phyloP scores from a whole-genome alignment of 2,329 filamentous ascomycete species.

The Fusarium metavorans region DNA sequence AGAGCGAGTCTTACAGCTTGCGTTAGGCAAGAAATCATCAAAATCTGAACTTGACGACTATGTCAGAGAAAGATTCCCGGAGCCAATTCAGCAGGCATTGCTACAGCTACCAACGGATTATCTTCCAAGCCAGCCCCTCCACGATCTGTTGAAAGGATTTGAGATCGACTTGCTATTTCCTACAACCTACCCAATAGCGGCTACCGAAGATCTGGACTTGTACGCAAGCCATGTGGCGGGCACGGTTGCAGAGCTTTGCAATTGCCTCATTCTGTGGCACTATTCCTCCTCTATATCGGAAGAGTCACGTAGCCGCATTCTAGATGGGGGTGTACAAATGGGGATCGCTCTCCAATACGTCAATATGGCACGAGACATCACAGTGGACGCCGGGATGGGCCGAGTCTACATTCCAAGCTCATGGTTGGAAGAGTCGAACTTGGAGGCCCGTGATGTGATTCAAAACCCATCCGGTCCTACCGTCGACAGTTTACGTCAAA shows the following conservation, averaged over 20 bases:
- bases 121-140: constrained; percentile 70
- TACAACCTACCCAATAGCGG: constrained; percentile 65
- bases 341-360: constrained; percentile 81
- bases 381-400: constrained; percentile 71
- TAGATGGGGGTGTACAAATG: constrained; percentile 72
- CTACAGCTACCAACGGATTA: constrained; percentile 68
- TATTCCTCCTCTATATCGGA: constrained; percentile 44
- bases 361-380: constrained; percentile 82
- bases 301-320: constrained; percentile 54
- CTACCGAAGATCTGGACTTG: constrained; percentile 67
- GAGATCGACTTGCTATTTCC: constrained; percentile 74
- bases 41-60: constrained; percentile 45
- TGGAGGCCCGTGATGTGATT: constrained; percentile 67
- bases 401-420: constrained; percentile 76
- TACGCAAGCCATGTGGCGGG: constrained; percentile 79
- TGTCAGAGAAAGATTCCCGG: constrained; percentile 64
- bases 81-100: constrained; percentile 64
- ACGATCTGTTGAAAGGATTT: constrained; percentile 75
- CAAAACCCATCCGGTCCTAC: constrained; percentile 52
- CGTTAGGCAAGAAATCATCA: constrained; percentile 24
- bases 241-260: constrained; percentile 76
- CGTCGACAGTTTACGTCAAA: constrained; percentile 63
- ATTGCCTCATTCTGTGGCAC: constrained; percentile 75
- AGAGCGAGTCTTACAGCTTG: constrained; percentile 66
- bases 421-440: constrained; percentile 71